Evolutionary conservation across 2,329 filamentous ascomycete genomes (phyloP).

Genomic region (Aureobasidium sp.): DNA sequence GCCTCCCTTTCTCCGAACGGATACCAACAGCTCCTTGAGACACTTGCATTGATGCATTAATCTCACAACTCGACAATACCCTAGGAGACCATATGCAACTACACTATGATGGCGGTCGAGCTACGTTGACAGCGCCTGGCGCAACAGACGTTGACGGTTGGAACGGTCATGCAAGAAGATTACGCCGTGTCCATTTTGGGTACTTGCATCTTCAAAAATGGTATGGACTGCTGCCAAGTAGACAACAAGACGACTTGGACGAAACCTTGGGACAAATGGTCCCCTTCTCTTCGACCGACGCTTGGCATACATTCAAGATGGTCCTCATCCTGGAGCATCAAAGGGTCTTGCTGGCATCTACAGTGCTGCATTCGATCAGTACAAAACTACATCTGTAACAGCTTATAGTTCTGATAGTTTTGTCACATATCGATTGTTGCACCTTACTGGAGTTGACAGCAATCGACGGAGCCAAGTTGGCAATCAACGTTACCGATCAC

Average conservation of each 20-base stretch:
- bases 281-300: too few species aligned
- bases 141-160: not conserved
- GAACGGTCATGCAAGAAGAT: constrained; percentile 7
- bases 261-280: not conserved
- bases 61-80: not conserved
- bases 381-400: not conserved
- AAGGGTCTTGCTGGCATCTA: not conserved
- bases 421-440: not conserved
- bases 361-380: not conserved
- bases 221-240: not conserved
- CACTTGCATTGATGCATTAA: too few species aligned
- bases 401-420: not conserved
- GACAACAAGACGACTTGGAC: not conserved
- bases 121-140: not conserved
- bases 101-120: not conserved
- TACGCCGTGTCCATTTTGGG: not conserved
- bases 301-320: too few species aligned
- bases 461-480: not conserved
- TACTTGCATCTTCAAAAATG: not conserved
- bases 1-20: not conserved
- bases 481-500: not conserved
- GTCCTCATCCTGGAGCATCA: not conserved
- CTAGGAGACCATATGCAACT: not conserved
- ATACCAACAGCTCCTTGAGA: not conserved
- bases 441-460: not conserved